Conservation (phyloP, 495 filamentous ascomycete genomes). For the Margaritispora aquatica region DNA sequence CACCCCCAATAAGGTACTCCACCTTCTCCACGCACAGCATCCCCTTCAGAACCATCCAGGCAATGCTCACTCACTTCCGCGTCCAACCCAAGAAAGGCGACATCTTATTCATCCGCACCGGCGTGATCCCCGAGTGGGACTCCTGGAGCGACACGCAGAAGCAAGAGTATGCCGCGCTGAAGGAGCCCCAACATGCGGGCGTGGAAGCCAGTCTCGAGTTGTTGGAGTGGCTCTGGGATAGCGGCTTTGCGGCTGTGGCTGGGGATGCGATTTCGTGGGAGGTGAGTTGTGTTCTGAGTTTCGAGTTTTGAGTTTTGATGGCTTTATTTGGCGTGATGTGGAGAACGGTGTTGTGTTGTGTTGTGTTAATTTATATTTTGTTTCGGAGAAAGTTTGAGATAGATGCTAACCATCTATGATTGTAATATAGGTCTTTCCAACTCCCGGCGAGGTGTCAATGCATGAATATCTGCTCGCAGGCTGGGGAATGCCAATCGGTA, state of each 20-base stretch:
- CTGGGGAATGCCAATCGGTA: slow-evolving; percentile 50
- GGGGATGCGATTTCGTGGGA: slow-evolving; percentile 47
- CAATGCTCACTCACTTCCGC: slow-evolving; percentile 30
- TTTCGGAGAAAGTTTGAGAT: slow-evolving; percentile 15
- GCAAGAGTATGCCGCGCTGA: slow-evolving; percentile 25
- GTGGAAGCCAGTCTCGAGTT: slow-evolving; percentile 38
- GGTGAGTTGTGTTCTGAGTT: too few relatives aligned
- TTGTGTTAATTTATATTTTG: too few relatives aligned
- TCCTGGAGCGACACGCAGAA: slow-evolving; percentile 27
- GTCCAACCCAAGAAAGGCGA: slow-evolving; percentile 39
- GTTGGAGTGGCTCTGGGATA: slow-evolving; percentile 34
- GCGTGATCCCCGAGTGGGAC: slow-evolving; percentile 39
- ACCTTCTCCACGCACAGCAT: slow-evolving; percentile 37
- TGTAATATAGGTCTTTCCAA: slow-evolving; percentile 28
- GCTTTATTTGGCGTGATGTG: too few relatives aligned
- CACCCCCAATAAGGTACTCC: slow-evolving; percentile 36
- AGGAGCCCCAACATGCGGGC: slow-evolving; percentile 42
- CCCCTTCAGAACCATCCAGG: slow-evolving; percentile 31
- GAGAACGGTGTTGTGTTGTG: too few relatives aligned
- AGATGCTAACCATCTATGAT: neutral
- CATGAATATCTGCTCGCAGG: slow-evolving; percentile 49
- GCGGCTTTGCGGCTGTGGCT: slow-evolving; percentile 43
- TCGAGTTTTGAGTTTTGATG: too few relatives aligned
- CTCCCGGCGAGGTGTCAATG: slow-evolving; percentile 24
- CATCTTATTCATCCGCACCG: slow-evolving; percentile 49